Conservation (phyloP, 768 basidiomycete genomes). For the Suillus discolor region DNA sequence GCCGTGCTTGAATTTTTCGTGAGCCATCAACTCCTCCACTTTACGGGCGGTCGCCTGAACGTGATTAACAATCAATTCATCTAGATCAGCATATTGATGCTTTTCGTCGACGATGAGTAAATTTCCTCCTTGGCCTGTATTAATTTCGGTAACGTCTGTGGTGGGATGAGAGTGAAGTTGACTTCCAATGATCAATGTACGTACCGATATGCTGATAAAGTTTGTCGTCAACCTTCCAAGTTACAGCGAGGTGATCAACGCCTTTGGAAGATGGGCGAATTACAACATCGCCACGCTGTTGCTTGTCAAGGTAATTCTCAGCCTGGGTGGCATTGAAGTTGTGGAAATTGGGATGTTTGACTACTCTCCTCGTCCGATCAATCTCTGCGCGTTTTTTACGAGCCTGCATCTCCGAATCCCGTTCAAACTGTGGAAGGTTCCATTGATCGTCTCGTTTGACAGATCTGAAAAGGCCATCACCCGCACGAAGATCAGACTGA, state of each 20-base stretch:
- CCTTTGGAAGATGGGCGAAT: conserved; percentile 97
- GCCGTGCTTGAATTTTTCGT: conserved; percentile 92
- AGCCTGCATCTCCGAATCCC: conserved; percentile 70
- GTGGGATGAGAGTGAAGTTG: conserved; percentile 14
- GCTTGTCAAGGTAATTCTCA: conserved; percentile 84
- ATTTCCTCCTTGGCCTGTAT: conserved; percentile 69
- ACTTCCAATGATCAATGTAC: conserved; percentile 24
- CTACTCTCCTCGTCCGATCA: conserved; percentile 77
- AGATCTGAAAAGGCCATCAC: conserved; percentile 64
- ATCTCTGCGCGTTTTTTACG: conserved; percentile 87
- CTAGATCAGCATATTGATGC: conserved; percentile 90
- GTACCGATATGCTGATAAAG: conserved; percentile 95
- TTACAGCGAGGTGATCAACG: conserved; percentile 89
- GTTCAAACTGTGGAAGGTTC: conserved; percentile 64
- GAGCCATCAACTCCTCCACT: conserved; percentile 92
- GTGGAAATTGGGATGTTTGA: conserved; percentile 98
- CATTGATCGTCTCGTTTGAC: conserved; percentile 62
- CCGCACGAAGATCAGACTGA: conserved; percentile 56
- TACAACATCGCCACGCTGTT: conserved; percentile 94
- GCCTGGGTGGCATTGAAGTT: conserved; percentile 91
- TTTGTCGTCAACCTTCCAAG: conserved; percentile 98
- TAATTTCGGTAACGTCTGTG: conserved; percentile 80
- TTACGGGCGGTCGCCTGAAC: conserved; percentile 92
- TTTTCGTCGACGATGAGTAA: conserved; percentile 74
- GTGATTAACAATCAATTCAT: conserved; percentile 96